Conservation (phyloP, 2,329 filamentous ascomycete species). For the Aspergillus awamori region DNA sequence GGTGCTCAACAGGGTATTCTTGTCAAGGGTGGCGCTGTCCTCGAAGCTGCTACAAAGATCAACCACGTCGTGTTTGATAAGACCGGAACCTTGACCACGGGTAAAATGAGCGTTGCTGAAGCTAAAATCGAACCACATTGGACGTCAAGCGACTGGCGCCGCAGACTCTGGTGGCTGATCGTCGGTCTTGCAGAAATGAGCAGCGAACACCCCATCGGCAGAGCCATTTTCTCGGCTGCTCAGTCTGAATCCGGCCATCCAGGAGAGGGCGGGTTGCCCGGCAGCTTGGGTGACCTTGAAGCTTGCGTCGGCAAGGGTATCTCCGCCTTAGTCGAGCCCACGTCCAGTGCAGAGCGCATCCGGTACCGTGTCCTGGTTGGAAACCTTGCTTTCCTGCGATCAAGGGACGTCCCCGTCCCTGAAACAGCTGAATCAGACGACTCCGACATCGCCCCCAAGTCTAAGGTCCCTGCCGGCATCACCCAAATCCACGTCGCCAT, state of each 20-base stretch:
- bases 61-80: conserved; percentile 93
- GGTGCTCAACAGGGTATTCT: conserved; percentile 94
- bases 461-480: conserved; percentile 63
- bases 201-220: conserved; percentile 95
- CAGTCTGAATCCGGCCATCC: conserved; percentile 74
- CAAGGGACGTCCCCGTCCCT: conserved; percentile 63
- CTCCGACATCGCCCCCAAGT: conserved; percentile 31
- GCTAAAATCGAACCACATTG: conserved; percentile 68
- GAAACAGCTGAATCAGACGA: conserved; percentile 42
- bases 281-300: conserved; percentile 82
- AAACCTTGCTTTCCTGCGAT: conserved; percentile 75
- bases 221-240: conserved; percentile 75
- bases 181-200: conserved; percentile 94
- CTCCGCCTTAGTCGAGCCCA: conserved; percentile 77
- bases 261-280: conserved; percentile 70
- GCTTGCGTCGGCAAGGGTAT: conserved; percentile 84
- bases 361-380: conserved; percentile 82
- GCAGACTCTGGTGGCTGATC: conserved; percentile 89
- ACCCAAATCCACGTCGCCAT: conserved; percentile 93
- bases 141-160: conserved; percentile 68
- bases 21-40: conserved; percentile 92
- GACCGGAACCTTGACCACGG: conserved; percentile 90
- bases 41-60: conserved; percentile 88
- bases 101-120: conserved; percentile 89
- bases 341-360: conserved; percentile 65